A percentile compares a stretch with the other conserved stretches of the same genome.
These are phyloP conservation scores for Dactylellina haptotyla DNA, from an alignment of 2,329 filamentous ascomycete species.

Conservation along the genomic window DNA sequence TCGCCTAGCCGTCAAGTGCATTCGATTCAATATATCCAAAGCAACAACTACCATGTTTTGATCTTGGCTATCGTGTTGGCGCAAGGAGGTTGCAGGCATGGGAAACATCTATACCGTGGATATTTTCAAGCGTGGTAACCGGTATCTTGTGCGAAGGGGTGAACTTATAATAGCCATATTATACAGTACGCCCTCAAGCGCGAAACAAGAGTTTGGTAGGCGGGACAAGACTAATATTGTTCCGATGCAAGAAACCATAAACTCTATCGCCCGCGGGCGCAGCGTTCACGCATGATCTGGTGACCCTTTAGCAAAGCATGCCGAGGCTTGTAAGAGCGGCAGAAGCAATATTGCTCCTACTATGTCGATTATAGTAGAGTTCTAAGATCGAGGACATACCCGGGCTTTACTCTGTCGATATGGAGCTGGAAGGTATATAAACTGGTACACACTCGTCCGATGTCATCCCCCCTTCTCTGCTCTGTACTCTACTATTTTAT, in stretches of 20 bases:
- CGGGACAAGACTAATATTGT: slow-evolving; percentile 53
- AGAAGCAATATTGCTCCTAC: neutral
- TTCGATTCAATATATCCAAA: slow-evolving; percentile 31
- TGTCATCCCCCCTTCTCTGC: neutral
- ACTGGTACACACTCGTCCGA: slow-evolving; percentile 1
- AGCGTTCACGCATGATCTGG: slow-evolving; percentile 11
- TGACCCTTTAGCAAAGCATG: slow-evolving; percentile 20
- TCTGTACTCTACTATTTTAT: slow-evolving; percentile 19
- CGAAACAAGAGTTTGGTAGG: slow-evolving; percentile 36
- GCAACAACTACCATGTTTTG: slow-evolving; percentile 35
- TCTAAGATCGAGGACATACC: slow-evolving; percentile 3
- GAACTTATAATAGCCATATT: too few relatives aligned
- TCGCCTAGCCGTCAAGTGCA: slow-evolving; percentile 8
- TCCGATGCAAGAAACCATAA: slow-evolving; percentile 36
- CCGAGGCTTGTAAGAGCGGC: neutral
- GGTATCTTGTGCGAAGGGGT: too few relatives aligned
- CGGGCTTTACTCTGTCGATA: neutral
- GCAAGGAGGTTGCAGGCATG: slow-evolving; percentile 24
- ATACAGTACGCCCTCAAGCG: slow-evolving; percentile 31
- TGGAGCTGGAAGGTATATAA: slow-evolving; percentile 29
- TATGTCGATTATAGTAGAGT: slow-evolving; percentile 5
- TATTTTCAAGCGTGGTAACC: slow-evolving; percentile 8
- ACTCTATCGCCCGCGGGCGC: neutral
- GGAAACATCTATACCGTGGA: slow-evolving; percentile 15
- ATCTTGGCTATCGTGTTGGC: slow-evolving; percentile 34